Evolutionary conservation across 2,329 filamentous ascomycete species (phyloP).

Genomic region (Xylaria sp.): DNA sequence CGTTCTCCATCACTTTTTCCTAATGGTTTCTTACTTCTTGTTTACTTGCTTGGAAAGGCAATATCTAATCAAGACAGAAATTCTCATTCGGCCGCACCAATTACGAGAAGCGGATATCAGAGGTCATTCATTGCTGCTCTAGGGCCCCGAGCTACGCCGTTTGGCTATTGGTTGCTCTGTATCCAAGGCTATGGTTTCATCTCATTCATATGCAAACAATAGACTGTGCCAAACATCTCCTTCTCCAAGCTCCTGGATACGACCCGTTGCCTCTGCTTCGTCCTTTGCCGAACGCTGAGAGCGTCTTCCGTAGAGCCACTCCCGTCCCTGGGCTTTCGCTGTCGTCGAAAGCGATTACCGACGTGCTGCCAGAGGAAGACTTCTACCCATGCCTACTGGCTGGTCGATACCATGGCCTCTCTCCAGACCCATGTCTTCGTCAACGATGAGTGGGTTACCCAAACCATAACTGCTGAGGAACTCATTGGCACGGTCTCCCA

Average conservation of each 20-base stretch:
- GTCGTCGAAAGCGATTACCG: not conserved
- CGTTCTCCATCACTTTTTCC: not conserved
- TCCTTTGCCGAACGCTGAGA: not conserved
- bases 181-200: not conserved
- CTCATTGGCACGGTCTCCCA: slow-evolving; percentile 48
- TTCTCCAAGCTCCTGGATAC: too few relatives aligned
- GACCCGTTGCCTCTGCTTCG: not conserved
- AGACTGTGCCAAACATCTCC: not conserved
- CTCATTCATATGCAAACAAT: not conserved
- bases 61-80: not conserved
- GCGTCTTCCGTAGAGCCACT: not conserved
- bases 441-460: slow-evolving; percentile 67
- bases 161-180: not conserved
- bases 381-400: not conserved
- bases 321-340: not conserved
- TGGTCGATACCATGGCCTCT: slow-evolving; percentile 52
- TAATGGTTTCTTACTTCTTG: not conserved
- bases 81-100: not conserved
- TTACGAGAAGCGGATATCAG: not conserved
- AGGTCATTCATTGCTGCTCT: not conserved
- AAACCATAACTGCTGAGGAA: slow-evolving; percentile 58
- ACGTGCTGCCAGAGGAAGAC: not conserved
- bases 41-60: not conserved
- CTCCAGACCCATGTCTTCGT: slow-evolving; percentile 66
- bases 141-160: not conserved